phyloP scores from a whole-genome alignment of 2,329 filamentous ascomycete genomes.

The Chaetomium olivaceum region DNA sequence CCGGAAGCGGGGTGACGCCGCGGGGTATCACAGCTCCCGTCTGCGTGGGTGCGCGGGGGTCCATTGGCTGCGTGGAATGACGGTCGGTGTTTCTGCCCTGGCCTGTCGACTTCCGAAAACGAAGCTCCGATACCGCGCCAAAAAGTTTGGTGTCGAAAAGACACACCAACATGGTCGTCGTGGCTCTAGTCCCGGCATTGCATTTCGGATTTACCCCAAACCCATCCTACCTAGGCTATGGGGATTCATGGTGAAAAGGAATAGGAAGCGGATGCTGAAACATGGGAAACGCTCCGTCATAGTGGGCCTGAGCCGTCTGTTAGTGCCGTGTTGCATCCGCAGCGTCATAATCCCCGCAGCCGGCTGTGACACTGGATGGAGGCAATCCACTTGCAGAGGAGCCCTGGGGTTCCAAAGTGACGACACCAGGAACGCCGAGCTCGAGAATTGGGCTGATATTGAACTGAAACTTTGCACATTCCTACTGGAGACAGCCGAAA shows the following conservation, averaged over 20 bases:
- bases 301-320: conserved; percentile 10
- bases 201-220: background rate
- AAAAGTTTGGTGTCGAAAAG: background rate
- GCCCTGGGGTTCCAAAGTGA: conserved; percentile 3
- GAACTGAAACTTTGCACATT: background rate
- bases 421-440: background rate
- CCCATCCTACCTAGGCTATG: background rate
- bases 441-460: background rate
- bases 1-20: conserved; percentile 14
- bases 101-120: background rate
- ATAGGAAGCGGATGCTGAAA: conserved; percentile 6
- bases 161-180: background rate
- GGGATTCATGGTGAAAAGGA: background rate
- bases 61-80: background rate
- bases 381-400: conserved; percentile 1
- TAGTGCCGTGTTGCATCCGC: conserved; percentile 12
- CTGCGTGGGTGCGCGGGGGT: conserved; percentile 5
- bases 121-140: conserved; percentile 4
- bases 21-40: conserved; percentile 9
- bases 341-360: conserved; percentile 14
- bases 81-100: conserved; percentile 9
- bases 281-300: conserved; percentile 21
- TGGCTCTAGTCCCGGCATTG: background rate
- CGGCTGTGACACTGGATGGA: background rate
- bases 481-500: background rate